Conservation (phyloP, 176 grass and related monocot genomes). For the Bothriochloa decipiens region DNA sequence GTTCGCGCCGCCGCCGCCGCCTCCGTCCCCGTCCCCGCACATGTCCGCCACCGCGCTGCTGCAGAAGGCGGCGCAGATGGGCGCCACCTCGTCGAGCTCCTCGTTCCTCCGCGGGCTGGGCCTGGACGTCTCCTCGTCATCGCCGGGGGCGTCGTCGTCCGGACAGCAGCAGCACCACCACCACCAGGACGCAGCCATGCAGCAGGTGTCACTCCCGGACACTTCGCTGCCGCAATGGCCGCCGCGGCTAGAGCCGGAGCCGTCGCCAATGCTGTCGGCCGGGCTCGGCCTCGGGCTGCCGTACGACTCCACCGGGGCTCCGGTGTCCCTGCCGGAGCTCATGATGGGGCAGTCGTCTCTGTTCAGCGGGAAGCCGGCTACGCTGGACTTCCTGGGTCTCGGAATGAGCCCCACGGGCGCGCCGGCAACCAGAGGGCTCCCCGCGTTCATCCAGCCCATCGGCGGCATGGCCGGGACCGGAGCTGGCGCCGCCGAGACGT, state of each 20-base stretch:
- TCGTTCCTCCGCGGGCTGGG: slow-evolving; percentile 80
- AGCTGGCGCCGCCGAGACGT: slow-evolving; percentile 36
- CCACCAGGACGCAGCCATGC: slow-evolving; percentile 48
- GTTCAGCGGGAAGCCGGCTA: slow-evolving; percentile 77
- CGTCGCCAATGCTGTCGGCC: slow-evolving; percentile 55
- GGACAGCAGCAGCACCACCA: slow-evolving; percentile 48
- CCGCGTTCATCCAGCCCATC: slow-evolving; percentile 69
- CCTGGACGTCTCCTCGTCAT: slow-evolving; percentile 61
- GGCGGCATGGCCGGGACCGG: slow-evolving; percentile 58
- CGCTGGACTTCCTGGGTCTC: slow-evolving; percentile 82
- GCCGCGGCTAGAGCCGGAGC: slow-evolving; percentile 52
- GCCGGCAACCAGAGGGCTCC: slow-evolving; percentile 45
- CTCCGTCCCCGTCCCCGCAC: slow-evolving; percentile 61
- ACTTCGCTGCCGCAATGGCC: slow-evolving; percentile 58
- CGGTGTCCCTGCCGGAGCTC: slow-evolving; percentile 54
- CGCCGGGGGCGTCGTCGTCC: slow-evolving; percentile 29
- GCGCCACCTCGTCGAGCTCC: slow-evolving; percentile 63
- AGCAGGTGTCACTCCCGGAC: slow-evolving; percentile 36
- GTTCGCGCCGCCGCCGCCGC: slow-evolving; percentile 51
- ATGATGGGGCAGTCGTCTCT: slow-evolving; percentile 82
- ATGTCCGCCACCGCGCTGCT: slow-evolving; percentile 94
- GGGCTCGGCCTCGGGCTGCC: slow-evolving; percentile 80
- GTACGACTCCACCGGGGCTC: slow-evolving; percentile 51
- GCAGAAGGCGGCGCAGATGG: slow-evolving; percentile 96
- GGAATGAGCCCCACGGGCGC: slow-evolving; percentile 69